Percentiles rank a stretch among this genome's conserved stretches.
These are phyloP conservation scores for Suillus sp. DNA, from an alignment of 768 basidiomycete species.

Conservation along the genomic window DNA sequence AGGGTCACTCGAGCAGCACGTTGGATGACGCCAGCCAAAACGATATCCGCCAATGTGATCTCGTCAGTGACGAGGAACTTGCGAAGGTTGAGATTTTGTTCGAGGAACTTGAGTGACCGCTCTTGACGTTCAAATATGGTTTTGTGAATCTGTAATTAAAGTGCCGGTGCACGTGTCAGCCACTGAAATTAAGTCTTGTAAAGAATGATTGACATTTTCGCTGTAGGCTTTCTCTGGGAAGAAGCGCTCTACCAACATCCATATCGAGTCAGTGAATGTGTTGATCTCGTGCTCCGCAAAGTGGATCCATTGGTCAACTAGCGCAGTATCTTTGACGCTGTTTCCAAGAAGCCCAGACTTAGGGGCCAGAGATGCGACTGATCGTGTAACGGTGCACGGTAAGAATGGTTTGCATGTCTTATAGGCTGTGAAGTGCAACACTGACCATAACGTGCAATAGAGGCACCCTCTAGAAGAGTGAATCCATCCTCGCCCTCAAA, in stretches of 20 bases:
- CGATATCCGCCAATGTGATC: slow-evolving; percentile 33
- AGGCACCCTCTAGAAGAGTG: slow-evolving; percentile 29
- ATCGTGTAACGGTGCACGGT: not conserved
- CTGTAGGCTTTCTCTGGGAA: slow-evolving; percentile 22
- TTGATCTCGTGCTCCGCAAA: slow-evolving; percentile 32
- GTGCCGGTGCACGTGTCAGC: not conserved
- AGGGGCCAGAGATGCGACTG: slow-evolving; percentile 29
- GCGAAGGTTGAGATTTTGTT: slow-evolving; percentile 25
- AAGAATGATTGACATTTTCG: slow-evolving; percentile 22
- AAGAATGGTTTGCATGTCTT: not conserved
- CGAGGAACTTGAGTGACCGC: slow-evolving; percentile 29
- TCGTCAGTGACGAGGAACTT: slow-evolving; percentile 28
- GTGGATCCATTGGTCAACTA: slow-evolving; percentile 35
- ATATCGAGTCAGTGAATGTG: slow-evolving; percentile 22
- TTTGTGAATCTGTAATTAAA: slow-evolving; percentile 23
- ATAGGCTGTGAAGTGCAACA: not conserved
- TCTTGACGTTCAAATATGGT: slow-evolving; percentile 22
- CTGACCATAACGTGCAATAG: slow-evolving; percentile 33
- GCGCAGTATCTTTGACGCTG: slow-evolving; percentile 23
- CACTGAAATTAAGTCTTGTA: no score
- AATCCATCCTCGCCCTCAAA: slow-evolving; percentile 29
- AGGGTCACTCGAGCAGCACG: slow-evolving; percentile 30
- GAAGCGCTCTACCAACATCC: slow-evolving; percentile 20
- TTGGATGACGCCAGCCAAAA: slow-evolving; percentile 24
- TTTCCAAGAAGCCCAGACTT: slow-evolving; percentile 30